Evolutionary conservation across 2,329 filamentous ascomycete genomes (phyloP).

Genomic region (Xylariaceae sp.): DNA sequence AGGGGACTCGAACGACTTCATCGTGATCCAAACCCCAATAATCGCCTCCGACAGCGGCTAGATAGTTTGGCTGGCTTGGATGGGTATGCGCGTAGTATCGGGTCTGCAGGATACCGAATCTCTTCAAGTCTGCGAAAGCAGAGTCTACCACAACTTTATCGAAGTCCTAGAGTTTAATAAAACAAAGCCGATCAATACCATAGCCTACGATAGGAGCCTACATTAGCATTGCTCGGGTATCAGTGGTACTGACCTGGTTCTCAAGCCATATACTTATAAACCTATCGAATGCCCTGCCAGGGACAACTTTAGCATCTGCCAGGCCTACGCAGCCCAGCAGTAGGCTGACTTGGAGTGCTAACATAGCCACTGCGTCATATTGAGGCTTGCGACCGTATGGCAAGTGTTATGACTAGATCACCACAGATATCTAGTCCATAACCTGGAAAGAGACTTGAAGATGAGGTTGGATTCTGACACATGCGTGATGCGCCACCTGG

Average conservation of each 20-base stretch:
- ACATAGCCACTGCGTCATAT: slow-evolving; percentile 27
- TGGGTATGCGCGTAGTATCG: slow-evolving; percentile 55
- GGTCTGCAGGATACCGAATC: slow-evolving; percentile 51
- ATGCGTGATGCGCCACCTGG: too few relatives aligned
- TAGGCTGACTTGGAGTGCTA: slow-evolving; percentile 24
- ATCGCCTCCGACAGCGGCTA: slow-evolving; percentile 53
- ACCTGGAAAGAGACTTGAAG: too few relatives aligned
- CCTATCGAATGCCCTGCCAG: slow-evolving; percentile 48
- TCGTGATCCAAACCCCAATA: slow-evolving; percentile 57
- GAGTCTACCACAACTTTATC: slow-evolving; percentile 47
- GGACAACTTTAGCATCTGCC: slow-evolving; percentile 37
- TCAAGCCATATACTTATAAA: slow-evolving; percentile 54
- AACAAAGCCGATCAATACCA: slow-evolving; percentile 11
- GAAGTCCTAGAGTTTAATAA: slow-evolving; percentile 50
- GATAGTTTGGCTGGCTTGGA: slow-evolving; percentile 53
- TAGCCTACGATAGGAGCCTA: neutral
- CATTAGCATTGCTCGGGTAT: neutral
- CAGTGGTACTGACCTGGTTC: slow-evolving; percentile 45
- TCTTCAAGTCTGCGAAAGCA: slow-evolving; percentile 48
- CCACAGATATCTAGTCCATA: too few relatives aligned
- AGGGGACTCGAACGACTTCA: slow-evolving; percentile 49
- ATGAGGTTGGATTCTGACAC: too few relatives aligned
- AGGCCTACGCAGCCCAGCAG: slow-evolving; percentile 24
- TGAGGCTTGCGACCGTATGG: neutral
- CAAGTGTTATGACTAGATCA: too few relatives aligned